A percentile compares a stretch with the other conserved stretches of the same genome.
These are phyloP conservation scores for Papiliotrema terrestris DNA, from an alignment of 1,284 basidiomycete species.

Conservation along the genomic window DNA sequence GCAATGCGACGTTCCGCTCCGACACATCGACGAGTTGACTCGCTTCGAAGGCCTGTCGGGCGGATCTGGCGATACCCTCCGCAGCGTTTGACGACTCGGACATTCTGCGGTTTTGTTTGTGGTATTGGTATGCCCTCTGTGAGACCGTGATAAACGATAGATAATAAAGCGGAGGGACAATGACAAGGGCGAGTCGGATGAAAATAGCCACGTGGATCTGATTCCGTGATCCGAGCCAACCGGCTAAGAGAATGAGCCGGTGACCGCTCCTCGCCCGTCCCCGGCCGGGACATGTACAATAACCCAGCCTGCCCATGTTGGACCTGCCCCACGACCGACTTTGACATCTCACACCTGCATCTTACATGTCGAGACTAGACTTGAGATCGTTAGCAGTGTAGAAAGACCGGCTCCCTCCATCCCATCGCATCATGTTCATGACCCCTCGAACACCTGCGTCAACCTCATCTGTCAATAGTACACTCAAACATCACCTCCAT, in stretches of 20 bases:
- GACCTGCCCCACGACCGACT: no score
- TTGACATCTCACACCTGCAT: no score
- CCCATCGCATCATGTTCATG: neutral
- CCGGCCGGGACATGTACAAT: no score
- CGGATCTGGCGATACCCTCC: slow-evolving; percentile 64
- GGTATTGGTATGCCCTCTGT: no score
- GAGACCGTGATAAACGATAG: no score
- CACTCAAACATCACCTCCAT: neutral
- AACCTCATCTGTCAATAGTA: neutral
- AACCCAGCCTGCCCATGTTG: no score
- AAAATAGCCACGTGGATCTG: neutral
- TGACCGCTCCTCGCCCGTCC: neutral
- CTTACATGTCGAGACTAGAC: no score
- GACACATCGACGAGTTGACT: slow-evolving; percentile 71
- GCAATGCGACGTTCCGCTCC: slow-evolving; percentile 68
- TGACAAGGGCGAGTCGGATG: neutral
- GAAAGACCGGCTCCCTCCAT: no score
- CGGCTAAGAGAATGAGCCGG: neutral
- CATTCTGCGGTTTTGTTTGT: neutral
- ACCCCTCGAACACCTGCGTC: neutral
- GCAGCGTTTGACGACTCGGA: slow-evolving; percentile 24
- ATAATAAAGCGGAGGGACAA: neutral
- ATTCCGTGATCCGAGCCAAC: neutral
- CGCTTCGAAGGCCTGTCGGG: slow-evolving; percentile 76
- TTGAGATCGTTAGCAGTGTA: no score